Conservation (phyloP, 2,329 filamentous ascomycete genomes). For the Penicillium sp. region DNA sequence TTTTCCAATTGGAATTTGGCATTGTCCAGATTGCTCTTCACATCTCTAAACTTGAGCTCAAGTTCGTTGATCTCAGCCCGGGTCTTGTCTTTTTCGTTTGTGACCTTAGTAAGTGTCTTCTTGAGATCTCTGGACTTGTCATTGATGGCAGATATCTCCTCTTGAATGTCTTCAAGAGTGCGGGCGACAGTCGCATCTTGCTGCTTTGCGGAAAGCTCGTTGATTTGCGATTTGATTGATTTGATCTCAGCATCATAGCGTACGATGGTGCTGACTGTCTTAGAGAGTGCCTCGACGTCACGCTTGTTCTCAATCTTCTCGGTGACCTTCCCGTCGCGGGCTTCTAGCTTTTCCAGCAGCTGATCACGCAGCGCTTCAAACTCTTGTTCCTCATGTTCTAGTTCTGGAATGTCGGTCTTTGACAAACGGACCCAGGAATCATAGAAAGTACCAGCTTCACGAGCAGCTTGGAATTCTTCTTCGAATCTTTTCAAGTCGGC, state of each 20-base stretch:
- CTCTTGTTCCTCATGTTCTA: slow-evolving; percentile 64
- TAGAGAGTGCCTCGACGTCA: slow-evolving; percentile 74
- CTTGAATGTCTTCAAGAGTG: slow-evolving; percentile 81
- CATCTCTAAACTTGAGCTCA: slow-evolving; percentile 76
- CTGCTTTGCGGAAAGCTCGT: slow-evolving; percentile 74
- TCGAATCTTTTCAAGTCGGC: slow-evolving; percentile 61
- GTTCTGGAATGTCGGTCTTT: slow-evolving; percentile 66
- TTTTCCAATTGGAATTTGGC: slow-evolving; percentile 77
- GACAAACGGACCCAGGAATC: slow-evolving; percentile 73
- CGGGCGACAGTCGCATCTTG: slow-evolving; percentile 65
- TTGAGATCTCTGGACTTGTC: slow-evolving; percentile 69
- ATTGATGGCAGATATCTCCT: slow-evolving; percentile 66
- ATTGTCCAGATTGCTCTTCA: slow-evolving; percentile 70
- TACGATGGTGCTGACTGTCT: slow-evolving; percentile 73
- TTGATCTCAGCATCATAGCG: slow-evolving; percentile 72
- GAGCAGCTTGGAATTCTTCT: slow-evolving; percentile 62
- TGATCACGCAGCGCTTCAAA: slow-evolving; percentile 63
- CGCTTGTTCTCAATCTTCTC: slow-evolving; percentile 65
- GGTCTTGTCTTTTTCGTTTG: slow-evolving; percentile 69
- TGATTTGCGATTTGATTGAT: slow-evolving; percentile 71
- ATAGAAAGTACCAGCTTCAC: slow-evolving; percentile 65
- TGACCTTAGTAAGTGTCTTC: slow-evolving; percentile 64
- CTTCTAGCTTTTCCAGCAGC: slow-evolving; percentile 64
- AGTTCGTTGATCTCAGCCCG: slow-evolving; percentile 67
- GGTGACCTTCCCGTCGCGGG: slow-evolving; percentile 66